Evolutionary conservation across 1,284 basidiomycete genomes (phyloP), one percentile per base, ranked within the genome.

Genomic region (Marasmius tenuissimus): DNA sequence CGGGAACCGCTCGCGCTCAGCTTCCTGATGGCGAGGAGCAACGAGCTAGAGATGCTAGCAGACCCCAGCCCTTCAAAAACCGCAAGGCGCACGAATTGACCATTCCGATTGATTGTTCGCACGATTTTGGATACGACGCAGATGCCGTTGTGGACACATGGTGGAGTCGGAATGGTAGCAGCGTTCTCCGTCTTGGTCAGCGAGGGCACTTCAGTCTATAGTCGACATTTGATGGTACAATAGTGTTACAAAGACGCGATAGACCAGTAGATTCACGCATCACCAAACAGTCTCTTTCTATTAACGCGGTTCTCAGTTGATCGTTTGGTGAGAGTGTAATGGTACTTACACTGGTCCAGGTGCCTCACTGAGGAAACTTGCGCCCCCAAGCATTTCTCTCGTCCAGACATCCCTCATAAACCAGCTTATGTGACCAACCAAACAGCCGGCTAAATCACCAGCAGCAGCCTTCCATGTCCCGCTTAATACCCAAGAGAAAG

Each of bases 361-460:
- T 0, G 95, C 89, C 59, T 91, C 88, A 61, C 92, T 90, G 68
- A 95, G 83, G 53, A 91, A 76, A 1, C 85, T 87, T 57, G 85
- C 83, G 0, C 91, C 91, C 18, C 91, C 92, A 2, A 88, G 78
- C 85, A 96, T 92, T 76, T 99, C 97, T 63, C 93, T 81, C 27
- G 91, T 89, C 97, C 97, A 99, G 1, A 97, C 92, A 69, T 98
- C 96, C 59, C 94, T 83, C 68, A 97, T 75, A 76, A 98, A 98
- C 88, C 96, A 97, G 54, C 90, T 92, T 8, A 95, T 78, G 73
- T 97, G 96, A 0, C 94, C 96, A 0, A 97, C 94, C 0, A 91
- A 87, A 70, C 95, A 95, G 0, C 96, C 96, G 22, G 93, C 83
- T 6, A 96, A 81, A 70, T 96, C 94, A 4, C 89, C 93, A 0